Evolutionary conservation across 176 grass and related monocot genomes (phyloP).

Genomic region (Juncus inflexus): DNA sequence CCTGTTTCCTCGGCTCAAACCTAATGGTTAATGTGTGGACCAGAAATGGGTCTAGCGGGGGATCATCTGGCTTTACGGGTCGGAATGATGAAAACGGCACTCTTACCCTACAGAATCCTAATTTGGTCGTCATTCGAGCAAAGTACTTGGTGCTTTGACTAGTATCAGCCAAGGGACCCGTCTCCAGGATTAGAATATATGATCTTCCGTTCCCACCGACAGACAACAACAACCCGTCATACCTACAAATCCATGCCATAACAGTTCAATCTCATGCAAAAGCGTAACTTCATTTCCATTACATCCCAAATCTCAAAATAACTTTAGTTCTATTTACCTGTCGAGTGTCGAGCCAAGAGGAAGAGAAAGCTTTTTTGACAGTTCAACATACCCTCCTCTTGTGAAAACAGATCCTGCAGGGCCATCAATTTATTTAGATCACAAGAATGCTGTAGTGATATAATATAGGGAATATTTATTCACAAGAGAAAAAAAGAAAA

Average conservation of each 20-base stretch:
- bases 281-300: slow-evolving; percentile 15
- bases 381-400: slow-evolving; percentile 88
- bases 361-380: slow-evolving; percentile 87
- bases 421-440: slow-evolving; percentile 2
- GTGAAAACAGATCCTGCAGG: slow-evolving; percentile 85
- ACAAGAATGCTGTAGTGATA: background rate
- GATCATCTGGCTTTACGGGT: slow-evolving; percentile 88
- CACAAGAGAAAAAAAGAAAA: slow-evolving; percentile 11
- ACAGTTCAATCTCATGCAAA: slow-evolving; percentile 3
- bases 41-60: slow-evolving; percentile 95
- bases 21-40: slow-evolving; percentile 98
- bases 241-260: slow-evolving; percentile 36
- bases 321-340: slow-evolving; percentile 43
- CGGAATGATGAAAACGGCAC: slow-evolving; percentile 97
- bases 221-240: slow-evolving; percentile 86
- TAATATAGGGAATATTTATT: slow-evolving; percentile 2
- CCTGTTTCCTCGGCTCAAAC: slow-evolving; percentile 96
- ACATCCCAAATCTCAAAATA: slow-evolving; percentile 21
- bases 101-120: slow-evolving; percentile 98
- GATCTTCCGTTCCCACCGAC: slow-evolving; percentile 96
- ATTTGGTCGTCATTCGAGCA: slow-evolving; percentile 87
- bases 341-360: slow-evolving; percentile 93
- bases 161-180: slow-evolving; percentile 87
- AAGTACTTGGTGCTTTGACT: slow-evolving; percentile 91
- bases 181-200: slow-evolving; percentile 92